Conservation (phyloP, 1,284 basidiomycete species). For the Blastosporella zonata region DNA sequence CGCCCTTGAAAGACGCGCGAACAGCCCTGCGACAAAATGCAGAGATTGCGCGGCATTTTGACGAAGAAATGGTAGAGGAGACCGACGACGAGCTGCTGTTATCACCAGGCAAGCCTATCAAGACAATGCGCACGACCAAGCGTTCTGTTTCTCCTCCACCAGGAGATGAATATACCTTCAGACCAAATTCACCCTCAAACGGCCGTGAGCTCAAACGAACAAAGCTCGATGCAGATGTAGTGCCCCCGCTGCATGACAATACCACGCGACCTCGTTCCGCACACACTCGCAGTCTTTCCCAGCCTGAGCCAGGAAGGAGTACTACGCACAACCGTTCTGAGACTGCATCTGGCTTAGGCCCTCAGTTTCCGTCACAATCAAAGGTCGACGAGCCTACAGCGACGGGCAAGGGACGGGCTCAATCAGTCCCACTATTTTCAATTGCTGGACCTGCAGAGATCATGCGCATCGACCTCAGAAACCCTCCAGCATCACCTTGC, state of each 20-base stretch:
- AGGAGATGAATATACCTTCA: constrained; percentile 26
- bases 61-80: constrained; percentile 22
- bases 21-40: constrained; percentile 29
- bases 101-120: constrained; percentile 32
- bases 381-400: constrained; percentile 20
- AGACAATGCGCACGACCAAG: constrained; percentile 25
- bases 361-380: constrained; percentile 23
- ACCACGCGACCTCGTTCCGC: constrained; percentile 12
- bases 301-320: constrained; percentile 25
- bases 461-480: constrained; percentile 40
- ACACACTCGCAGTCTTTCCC: constrained; percentile 35
- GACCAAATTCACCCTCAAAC: constrained; percentile 24
- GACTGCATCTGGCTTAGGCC: constrained; percentile 13
- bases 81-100: constrained; percentile 39
- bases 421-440: constrained; percentile 42
- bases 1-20: constrained; percentile 51
- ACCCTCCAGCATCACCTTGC: constrained; percentile 39
- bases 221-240: constrained; percentile 27
- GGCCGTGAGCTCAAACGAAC: constrained; percentile 36
- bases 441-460: constrained; percentile 24
- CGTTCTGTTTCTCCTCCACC: constrained; percentile 40
- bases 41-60: not conserved
- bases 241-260: constrained; percentile 8
- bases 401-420: constrained; percentile 34
- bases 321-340: constrained; percentile 23